Evolutionary conservation across 257 asterid genomes (phyloP).

Genomic region (Salvia rosmarinus): DNA sequence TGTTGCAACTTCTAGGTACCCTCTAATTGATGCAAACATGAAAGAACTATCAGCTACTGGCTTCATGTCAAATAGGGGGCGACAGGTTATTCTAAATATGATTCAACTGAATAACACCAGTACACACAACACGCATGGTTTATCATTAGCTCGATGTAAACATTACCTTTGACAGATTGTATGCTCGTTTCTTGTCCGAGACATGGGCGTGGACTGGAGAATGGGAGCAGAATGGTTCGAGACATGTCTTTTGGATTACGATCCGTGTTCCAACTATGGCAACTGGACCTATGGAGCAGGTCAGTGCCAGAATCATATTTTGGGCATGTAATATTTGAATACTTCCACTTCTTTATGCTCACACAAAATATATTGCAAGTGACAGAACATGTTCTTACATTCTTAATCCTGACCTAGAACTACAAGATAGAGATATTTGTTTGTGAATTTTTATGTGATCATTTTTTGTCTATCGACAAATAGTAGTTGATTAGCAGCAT

Average conservation of each 20-base stretch:
- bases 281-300: conserved; percentile 99
- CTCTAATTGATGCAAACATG: conserved; percentile 93
- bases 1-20: conserved; percentile 60
- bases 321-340: no score
- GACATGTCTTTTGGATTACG: conserved; percentile 89
- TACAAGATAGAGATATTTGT: neutral
- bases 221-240: conserved; percentile 99
- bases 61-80: conserved; percentile 98
- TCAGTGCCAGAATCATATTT: conserved; percentile 34
- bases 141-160: neutral
- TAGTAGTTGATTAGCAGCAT: neutral
- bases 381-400: no score
- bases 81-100: conserved; percentile 74
- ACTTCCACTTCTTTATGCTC: no score
- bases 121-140: no score
- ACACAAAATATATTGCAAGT: no score
- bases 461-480: neutral
- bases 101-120: no score
- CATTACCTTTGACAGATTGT: conserved; percentile 57
- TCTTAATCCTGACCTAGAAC: neutral
- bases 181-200: conserved; percentile 96
- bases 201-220: conserved; percentile 97
- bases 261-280: conserved; percentile 96
- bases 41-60: conserved; percentile 79
- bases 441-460: no score